Evolutionary conservation across 2,329 filamentous ascomycete species (phyloP), one percentile per base, ranked within the genome.

Genomic region (Penicillium decumbens): DNA sequence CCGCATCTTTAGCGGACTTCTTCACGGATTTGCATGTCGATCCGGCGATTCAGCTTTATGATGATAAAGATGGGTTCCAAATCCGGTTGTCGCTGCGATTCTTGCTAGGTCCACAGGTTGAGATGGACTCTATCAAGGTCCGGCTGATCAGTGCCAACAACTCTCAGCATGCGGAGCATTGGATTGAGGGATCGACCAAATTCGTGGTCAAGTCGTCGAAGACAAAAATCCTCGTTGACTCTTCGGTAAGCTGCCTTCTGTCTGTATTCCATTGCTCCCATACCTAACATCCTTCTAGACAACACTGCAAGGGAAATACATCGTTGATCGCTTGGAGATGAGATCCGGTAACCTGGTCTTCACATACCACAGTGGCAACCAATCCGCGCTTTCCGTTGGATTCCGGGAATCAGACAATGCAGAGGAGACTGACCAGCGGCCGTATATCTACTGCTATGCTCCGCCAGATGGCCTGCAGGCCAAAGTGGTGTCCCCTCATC

Each of bases 381-480:
- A 66, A 41, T 51, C 60, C 7, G 51, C 57, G 27, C 60, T 72
- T 18, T 66, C 67, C 4, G 43, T 68, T 28, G 68, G 69, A 9
- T 68, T 72, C 48, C 64, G 65, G 43, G 67, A 72, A 50, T 45
- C 57, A 6, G 59, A 69, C 32, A 67, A 65, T 13, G 53, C 61
- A 3, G 59, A 61, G 20, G 64, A 65, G 41, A 58, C 61, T 29
- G 75, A 88, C 48, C 79, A 72, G 37, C 75, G 79, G 13, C 77
- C 85, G 0, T 80, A 81, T 6, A 76, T 95, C 0, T 78, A 83
- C n/a, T 77, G 92, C 25, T 95, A 88, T 65, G 87, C 90, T 28
- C 80, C 83, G 13, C 69, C 79, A 1, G 77, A 83, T 40, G 80
- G 87, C 0, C 80, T 96, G 3, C 81, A 89, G 51, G 80, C 87